Percentiles rank a stretch among this genome's conserved stretches.
phyloP scores from a whole-genome alignment of 768 basidiomycete genomes.

The Tubosaeta sp. region DNA sequence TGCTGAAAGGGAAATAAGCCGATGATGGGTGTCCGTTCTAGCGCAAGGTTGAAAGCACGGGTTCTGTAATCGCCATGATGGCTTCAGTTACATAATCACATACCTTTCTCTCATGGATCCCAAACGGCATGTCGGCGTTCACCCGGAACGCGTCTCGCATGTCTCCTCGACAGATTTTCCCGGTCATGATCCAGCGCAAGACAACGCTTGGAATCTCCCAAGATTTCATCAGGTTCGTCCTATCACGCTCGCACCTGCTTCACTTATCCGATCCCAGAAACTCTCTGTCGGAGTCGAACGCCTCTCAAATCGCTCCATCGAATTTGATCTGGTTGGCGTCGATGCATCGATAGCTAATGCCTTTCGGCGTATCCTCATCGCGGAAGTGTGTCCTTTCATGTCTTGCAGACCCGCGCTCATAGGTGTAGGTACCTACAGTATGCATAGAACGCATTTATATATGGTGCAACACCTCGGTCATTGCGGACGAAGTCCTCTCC shows the following conservation, averaged over 20 bases:
- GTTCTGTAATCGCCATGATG: no score
- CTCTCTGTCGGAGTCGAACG: constrained; percentile 71
- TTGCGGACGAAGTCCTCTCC: constrained; percentile 90
- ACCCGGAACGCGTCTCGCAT: constrained; percentile 68
- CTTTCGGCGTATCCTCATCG: constrained; percentile 84
- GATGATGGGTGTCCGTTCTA: constrained; percentile 33
- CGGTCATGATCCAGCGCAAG: constrained; percentile 81
- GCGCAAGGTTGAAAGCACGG: constrained; percentile 35
- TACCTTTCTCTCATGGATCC: constrained; percentile 29
- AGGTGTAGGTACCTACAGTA: constrained; percentile 59
- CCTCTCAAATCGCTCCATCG: constrained; percentile 77
- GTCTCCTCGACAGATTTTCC: constrained; percentile 90
- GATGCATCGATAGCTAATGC: constrained; percentile 86
- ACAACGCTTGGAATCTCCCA: constrained; percentile 76
- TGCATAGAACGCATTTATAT: constrained; percentile 89
- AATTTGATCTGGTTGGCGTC: constrained; percentile 93
- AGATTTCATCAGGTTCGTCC: constrained; percentile 70
- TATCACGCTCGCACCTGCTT: background rate
- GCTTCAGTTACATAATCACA: constrained; percentile 20
- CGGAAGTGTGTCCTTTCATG: constrained; percentile 57
- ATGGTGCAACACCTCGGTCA: constrained; percentile 92
- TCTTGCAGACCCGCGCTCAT: constrained; percentile 1
- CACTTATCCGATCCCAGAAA: constrained; percentile 41
- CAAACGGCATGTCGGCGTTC: constrained; percentile 59
- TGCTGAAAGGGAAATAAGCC: constrained; percentile 15